Evolutionary conservation across 768 basidiomycete genomes (phyloP).

Genomic region (Agaricus subrufescens): DNA sequence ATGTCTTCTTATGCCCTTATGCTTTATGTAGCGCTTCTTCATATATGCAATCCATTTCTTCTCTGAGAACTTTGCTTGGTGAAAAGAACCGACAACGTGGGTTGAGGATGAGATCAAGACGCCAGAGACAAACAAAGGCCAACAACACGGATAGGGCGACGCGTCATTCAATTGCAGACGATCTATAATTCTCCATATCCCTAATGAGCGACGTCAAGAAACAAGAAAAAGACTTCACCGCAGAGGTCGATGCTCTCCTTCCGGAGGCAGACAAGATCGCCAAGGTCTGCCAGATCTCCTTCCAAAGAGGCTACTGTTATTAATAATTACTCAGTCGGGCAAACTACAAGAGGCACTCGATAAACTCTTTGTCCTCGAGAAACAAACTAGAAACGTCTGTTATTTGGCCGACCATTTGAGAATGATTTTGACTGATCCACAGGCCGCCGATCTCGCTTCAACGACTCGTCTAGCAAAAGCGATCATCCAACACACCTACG

Average conservation of each 20-base stretch:
- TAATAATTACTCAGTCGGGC: constrained; percentile 49
- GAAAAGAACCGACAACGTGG: neutral
- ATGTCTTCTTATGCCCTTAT: constrained; percentile 26
- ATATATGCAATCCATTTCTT: constrained; percentile 23
- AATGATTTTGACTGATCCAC: neutral
- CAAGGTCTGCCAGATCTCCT: constrained; percentile 47
- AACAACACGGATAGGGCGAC: constrained; percentile 47
- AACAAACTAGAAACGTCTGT: constrained; percentile 91
- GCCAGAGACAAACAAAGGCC: constrained; percentile 29
- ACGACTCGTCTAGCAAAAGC: constrained; percentile 82
- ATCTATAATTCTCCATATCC: constrained; percentile 32
- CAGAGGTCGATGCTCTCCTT: constrained; percentile 74
- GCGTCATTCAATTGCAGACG: constrained; percentile 49
- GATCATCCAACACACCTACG: constrained; percentile 66
- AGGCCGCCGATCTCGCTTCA: constrained; percentile 93
- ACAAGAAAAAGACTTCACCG: constrained; percentile 82
- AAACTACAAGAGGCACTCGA: constrained; percentile 85
- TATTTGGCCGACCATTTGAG: neutral
- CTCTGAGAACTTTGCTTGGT: neutral
- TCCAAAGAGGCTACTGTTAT: neutral
- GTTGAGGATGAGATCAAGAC: constrained; percentile 20
- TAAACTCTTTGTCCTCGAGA: constrained; percentile 85
- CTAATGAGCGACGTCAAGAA: constrained; percentile 79
- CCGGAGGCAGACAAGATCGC: constrained; percentile 63
- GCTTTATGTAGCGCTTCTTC: constrained; percentile 9